Base-by-base conservation (phyloP, 345 rosid genomes). In the Gossypium turneri region DNA sequence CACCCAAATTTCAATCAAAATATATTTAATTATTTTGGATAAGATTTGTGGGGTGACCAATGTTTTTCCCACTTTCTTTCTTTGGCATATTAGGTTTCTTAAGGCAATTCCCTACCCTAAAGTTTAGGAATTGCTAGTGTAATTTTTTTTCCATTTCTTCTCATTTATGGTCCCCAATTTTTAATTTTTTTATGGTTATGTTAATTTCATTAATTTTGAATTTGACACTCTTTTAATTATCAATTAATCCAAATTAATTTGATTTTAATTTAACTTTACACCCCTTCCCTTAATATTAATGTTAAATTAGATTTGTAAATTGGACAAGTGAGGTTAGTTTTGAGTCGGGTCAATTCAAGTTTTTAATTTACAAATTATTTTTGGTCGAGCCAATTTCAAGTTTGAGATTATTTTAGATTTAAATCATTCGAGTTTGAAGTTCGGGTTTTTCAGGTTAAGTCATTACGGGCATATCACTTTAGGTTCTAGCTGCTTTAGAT, bases 211-310 rank as follows among this genome's bases (percentile, higher is more conserved):
- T 1, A 29, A 29, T 29, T 29, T 29, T 29, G 4, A 29, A 29
- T 29, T 29, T 29, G 34, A 0, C 1, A 34, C 38, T 34, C 6
- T 34, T 34, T 34, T 34, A 34, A 34, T 34, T 7, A 34, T 34
- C 15, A 22, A 2, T 58, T 12, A 58, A 3, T 58, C 8, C 0
- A 1, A 7, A 24, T 24, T 24, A 12, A 58, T 24, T 11, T 1
- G 16, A 22, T 58, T 22, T 24, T 24, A 58, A 58, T 24, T 7
- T 7, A 58, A 58, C 6, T 24, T 22, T 58, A 79, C 84, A 85
- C 53, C 79, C 84, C 81, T 56, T 56, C 41, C 6, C 7, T 58
- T 76, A 80, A 78, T 78, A 78, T 78, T 78, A 58, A 19, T 24
- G 60, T 72, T 1, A 34, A 5, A 34, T 34, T 34, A 1, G 41